phyloP scores from a whole-genome alignment of 108 stramenopile genomes.

The Skeletonema tropicum region DNA sequence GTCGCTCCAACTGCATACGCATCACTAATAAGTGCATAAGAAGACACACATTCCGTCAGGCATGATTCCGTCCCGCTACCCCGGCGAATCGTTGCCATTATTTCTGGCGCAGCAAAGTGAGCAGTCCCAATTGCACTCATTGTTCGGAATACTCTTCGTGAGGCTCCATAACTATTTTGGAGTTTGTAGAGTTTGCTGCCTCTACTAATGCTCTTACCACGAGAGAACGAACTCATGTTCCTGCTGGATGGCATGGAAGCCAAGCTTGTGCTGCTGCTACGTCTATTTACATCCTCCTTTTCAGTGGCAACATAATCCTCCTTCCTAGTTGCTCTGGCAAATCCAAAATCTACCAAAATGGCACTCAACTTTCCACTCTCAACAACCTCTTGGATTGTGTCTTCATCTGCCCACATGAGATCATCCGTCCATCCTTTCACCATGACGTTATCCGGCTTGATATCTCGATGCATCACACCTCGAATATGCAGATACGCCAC shows the following conservation, averaged over 20 bases:
- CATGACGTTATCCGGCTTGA: conserved; percentile 82
- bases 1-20: conserved; percentile 86
- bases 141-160: conserved; percentile 1
- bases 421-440: conserved; percentile 41
- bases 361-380: conserved; percentile 61
- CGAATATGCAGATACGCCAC: conserved; percentile 79
- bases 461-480: conserved; percentile 83
- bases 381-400: conserved; percentile 46
- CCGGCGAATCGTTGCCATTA: conserved; percentile 54
- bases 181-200: not conserved
- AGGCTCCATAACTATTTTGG: not conserved
- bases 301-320: conserved; percentile 44
- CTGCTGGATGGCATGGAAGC: conserved; percentile 23
- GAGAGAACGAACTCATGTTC: too few relatives aligned
- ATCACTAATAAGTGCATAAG: conserved; percentile 86
- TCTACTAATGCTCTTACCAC: not conserved
- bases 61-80: conserved; percentile 55
- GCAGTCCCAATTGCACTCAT: conserved; percentile 78
- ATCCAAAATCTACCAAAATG: conserved; percentile 81
- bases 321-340: conserved; percentile 66
- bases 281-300: conserved; percentile 41
- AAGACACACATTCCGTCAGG: conserved; percentile 74
- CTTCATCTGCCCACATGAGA: conserved; percentile 68
- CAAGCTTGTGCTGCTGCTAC: not conserved
- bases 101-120: conserved; percentile 85